These are phyloP conservation scores for Barnettozyma siamensis DNA, from an alignment of 805 yeast species.

Conservation along the genomic window DNA sequence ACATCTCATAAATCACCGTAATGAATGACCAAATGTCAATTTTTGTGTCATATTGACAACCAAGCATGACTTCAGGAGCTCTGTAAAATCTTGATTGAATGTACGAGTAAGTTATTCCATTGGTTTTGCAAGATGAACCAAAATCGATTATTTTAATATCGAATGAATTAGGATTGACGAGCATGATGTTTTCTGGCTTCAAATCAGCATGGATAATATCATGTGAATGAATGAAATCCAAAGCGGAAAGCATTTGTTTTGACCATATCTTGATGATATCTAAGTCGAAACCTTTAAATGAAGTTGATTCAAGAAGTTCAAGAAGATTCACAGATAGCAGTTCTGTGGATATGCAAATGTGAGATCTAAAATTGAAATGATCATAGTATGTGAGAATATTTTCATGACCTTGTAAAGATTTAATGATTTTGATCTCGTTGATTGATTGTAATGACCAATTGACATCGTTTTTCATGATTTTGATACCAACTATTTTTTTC, in stretches of 20 bases:
- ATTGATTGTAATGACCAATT: slow-evolving; percentile 74
- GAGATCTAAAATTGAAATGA: slow-evolving; percentile 76
- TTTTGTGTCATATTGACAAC: slow-evolving; percentile 67
- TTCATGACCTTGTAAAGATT: slow-evolving; percentile 30
- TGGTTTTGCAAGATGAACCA: slow-evolving; percentile 59
- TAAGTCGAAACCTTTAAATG: slow-evolving; percentile 44
- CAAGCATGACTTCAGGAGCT: slow-evolving; percentile 73
- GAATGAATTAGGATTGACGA: slow-evolving; percentile 37
- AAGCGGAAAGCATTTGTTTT: slow-evolving; percentile 50
- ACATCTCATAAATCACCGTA: slow-evolving; percentile 82
- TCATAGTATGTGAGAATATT: slow-evolving; percentile 45
- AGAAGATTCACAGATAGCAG: slow-evolving; percentile 60
- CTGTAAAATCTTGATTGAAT: slow-evolving; percentile 79
- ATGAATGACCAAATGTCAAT: slow-evolving; percentile 94
- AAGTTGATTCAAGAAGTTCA: slow-evolving; percentile 46
- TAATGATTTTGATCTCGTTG: slow-evolving; percentile 66
- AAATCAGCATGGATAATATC: slow-evolving; percentile 77
- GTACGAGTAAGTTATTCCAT: slow-evolving; percentile 71
- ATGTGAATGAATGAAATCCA: slow-evolving; percentile 50
- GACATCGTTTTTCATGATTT: slow-evolving; percentile 67
- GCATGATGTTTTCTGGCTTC: slow-evolving; percentile 80
- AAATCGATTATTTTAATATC: slow-evolving; percentile 72
- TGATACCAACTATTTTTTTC: slow-evolving; percentile 58
- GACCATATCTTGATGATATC: slow-evolving; percentile 40
- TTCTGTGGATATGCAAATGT: slow-evolving; percentile 77